Percentiles rank a stretch among this genome's conserved stretches.
Conservation (phyloP, 2,329 filamentous ascomycete species). For the Calonectria leucothoes region DNA sequence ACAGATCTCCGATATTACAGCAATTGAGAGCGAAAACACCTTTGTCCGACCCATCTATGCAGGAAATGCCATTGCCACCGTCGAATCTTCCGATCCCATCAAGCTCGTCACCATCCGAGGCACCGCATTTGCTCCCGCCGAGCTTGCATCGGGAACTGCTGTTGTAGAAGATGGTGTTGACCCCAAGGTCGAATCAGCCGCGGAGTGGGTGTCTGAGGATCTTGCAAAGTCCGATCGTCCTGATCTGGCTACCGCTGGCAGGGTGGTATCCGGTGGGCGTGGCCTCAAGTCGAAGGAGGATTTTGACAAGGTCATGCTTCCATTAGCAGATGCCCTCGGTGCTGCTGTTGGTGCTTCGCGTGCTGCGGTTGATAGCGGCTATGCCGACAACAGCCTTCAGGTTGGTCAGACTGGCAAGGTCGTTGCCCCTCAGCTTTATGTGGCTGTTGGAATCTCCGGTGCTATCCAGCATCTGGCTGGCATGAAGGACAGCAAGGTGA, state of each 20-base stretch:
- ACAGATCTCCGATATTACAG: constrained; percentile 92
- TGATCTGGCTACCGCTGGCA: constrained; percentile 88
- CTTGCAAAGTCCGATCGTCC: constrained; percentile 93
- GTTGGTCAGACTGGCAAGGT: constrained; percentile 99
- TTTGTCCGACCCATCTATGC: constrained; percentile 98
- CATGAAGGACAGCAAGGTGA: constrained; percentile 99
- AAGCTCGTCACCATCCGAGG: constrained; percentile 95
- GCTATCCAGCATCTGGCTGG: constrained; percentile 98
- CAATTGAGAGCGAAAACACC: constrained; percentile 88
- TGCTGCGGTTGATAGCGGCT: constrained; percentile 95
- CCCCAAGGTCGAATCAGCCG: constrained; percentile 77
- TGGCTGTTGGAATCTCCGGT: constrained; percentile 95
- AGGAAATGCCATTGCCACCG: constrained; percentile 95
- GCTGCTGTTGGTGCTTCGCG: constrained; percentile 96
- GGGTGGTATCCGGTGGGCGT: constrained; percentile 92
- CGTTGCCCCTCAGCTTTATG: constrained; percentile 93
- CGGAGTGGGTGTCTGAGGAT: constrained; percentile 95
- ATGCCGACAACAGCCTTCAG: constrained; percentile 97
- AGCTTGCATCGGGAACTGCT: constrained; percentile 78
- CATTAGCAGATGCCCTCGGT: constrained; percentile 90
- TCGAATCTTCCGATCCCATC: constrained; percentile 86
- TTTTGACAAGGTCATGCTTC: constrained; percentile 92
- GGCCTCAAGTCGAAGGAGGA: constrained; percentile 98
- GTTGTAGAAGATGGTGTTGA: constrained; percentile 85
- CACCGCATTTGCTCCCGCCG: constrained; percentile 86